Percentiles rank a stretch among this genome's conserved stretches.
These are phyloP conservation scores for Neurospora sp. DNA, from an alignment of 2,329 filamentous ascomycete species.

Conservation along the genomic window DNA sequence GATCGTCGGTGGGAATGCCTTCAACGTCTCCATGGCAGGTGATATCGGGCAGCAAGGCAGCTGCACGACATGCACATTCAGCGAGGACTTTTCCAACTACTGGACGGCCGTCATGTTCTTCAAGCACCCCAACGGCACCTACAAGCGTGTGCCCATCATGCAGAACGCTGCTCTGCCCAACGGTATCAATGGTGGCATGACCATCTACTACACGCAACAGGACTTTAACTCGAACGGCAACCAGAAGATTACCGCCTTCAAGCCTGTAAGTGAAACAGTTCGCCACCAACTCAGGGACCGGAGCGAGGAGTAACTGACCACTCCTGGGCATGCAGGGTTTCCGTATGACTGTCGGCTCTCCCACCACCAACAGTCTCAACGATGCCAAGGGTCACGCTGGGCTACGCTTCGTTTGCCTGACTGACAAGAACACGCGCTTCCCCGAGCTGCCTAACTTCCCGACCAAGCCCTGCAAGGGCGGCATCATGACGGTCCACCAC, in stretches of 20 bases:
- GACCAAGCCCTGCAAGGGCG: slow-evolving; percentile 26
- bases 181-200: slow-evolving; percentile 18
- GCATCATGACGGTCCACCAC: slow-evolving; percentile 33
- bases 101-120: slow-evolving; percentile 22
- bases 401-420: slow-evolving; percentile 31
- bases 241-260: slow-evolving; percentile 32
- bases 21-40: slow-evolving; percentile 18
- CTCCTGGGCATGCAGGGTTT: slow-evolving; percentile 24
- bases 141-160: slow-evolving; percentile 17
- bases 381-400: slow-evolving; percentile 25
- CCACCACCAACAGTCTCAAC: slow-evolving; percentile 16
- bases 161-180: slow-evolving; percentile 14
- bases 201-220: slow-evolving; percentile 19
- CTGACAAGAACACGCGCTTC: slow-evolving; percentile 29
- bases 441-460: slow-evolving; percentile 32
- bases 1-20: slow-evolving; percentile 20
- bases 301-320: slow-evolving; percentile 4
- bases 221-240: slow-evolving; percentile 25
- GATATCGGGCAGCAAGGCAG: slow-evolving; percentile 13
- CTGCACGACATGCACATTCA: slow-evolving; percentile 20
- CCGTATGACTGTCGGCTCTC: slow-evolving; percentile 32
- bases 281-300: not conserved
- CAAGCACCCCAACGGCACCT: slow-evolving; percentile 18
- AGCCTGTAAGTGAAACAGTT: slow-evolving; percentile 22
- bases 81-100: slow-evolving; percentile 21